phyloP scores from a whole-genome alignment of 129 eudicot species.

The Arctium lappa region DNA sequence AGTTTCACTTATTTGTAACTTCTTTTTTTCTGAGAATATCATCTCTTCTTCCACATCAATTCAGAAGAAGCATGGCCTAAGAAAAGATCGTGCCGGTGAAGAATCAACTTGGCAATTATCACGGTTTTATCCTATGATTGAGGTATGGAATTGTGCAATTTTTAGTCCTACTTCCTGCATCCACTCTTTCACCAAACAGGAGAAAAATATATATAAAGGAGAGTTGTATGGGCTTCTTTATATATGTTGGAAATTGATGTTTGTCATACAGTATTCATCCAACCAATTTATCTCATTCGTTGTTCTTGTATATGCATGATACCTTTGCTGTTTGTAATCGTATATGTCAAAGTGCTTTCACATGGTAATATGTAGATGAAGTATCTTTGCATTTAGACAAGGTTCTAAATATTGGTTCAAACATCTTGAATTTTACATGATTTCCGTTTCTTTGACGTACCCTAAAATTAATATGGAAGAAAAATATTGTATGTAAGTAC shows the following conservation, averaged over 20 bases:
- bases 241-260: not conserved
- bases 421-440: not conserved
- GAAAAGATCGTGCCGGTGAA: slow-evolving; percentile 88
- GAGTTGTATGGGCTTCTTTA: not conserved
- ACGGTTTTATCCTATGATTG: slow-evolving; percentile 91
- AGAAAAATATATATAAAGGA: not conserved
- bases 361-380: too few relatives aligned
- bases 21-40: not conserved
- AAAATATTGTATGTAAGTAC: not conserved
- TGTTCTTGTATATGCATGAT: not conserved
- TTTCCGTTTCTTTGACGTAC: not conserved
- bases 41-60: not conserved
- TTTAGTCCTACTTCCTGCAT: not conserved
- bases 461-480: not conserved
- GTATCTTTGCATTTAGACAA: not conserved
- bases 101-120: slow-evolving; percentile 88
- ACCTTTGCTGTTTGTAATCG: not conserved
- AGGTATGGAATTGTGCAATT: slow-evolving; percentile 43
- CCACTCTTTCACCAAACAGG: not conserved
- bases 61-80: slow-evolving; percentile 66
- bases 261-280: not conserved
- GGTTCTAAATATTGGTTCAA: not conserved
- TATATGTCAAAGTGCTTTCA: not conserved
- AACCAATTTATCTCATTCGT: not conserved
- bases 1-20: slow-evolving; percentile 5